A percentile compares a stretch with the other conserved stretches of the same genome.
These are phyloP conservation scores for Begonia fuchsioides DNA, from an alignment of 306 rosid genomes.

Conservation along the genomic window DNA sequence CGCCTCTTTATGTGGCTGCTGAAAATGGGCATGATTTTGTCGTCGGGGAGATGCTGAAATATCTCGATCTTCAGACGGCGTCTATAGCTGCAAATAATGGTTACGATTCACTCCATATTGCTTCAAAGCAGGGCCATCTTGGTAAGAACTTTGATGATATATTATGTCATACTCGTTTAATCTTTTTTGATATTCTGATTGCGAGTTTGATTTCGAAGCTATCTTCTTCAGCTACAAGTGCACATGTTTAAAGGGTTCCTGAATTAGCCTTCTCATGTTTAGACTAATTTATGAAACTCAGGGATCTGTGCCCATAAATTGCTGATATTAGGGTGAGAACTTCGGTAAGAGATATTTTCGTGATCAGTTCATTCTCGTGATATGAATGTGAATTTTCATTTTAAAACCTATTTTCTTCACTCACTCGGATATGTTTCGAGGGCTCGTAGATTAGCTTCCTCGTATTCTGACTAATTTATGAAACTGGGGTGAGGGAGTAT, in stretches of 20 bases:
- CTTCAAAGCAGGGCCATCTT: conserved; percentile 84
- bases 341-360: too few relatives aligned
- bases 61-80: conserved; percentile 70
- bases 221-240: neutral
- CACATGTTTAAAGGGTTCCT: too few relatives aligned
- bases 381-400: too few relatives aligned
- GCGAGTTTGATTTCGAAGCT: neutral
- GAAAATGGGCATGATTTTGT: conserved; percentile 58
- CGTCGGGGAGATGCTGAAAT: conserved; percentile 62
- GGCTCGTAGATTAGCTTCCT: too few relatives aligned
- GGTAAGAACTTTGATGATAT: conserved; percentile 32
- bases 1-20: conserved; percentile 78
- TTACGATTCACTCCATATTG: conserved; percentile 77
- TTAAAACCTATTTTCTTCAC: too few relatives aligned
- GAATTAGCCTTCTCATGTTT: neutral
- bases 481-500: too few relatives aligned
- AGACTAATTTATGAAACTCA: neutral
- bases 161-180: neutral
- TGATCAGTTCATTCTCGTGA: too few relatives aligned
- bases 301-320: too few relatives aligned
- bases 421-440: too few relatives aligned
- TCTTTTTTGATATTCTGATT: conserved; percentile 4
- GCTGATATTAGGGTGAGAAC: too few relatives aligned
- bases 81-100: conserved; percentile 69
- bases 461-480: too few relatives aligned